phyloP scores from a whole-genome alignment of 2,329 filamentous ascomycete genomes.

The Ceratocystiopsis sp. region DNA sequence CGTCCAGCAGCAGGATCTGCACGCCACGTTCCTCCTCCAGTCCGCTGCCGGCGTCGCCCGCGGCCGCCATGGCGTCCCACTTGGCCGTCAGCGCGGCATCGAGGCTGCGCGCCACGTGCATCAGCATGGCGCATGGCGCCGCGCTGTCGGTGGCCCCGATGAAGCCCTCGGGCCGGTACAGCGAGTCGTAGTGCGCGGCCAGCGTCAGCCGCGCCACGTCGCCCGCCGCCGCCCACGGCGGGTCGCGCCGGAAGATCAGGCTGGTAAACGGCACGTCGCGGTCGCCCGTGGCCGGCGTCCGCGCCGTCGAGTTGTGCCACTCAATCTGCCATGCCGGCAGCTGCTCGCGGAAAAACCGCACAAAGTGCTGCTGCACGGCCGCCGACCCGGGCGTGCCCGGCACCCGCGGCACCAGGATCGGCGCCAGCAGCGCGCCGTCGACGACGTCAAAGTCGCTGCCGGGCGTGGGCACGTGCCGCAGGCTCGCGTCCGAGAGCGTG shows the following conservation, averaged over 20 bases:
- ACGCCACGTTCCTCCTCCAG: conserved; percentile 67
- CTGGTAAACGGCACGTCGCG: conserved; percentile 69
- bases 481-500: conserved; percentile 54
- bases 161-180: conserved; percentile 65
- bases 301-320: conserved; percentile 80
- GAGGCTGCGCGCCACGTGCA: conserved; percentile 69
- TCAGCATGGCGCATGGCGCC: conserved; percentile 81
- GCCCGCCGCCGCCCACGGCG: conserved; percentile 59
- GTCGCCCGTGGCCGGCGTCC: conserved; percentile 58
- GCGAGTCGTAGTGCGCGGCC: conserved; percentile 87
- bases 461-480: conserved; percentile 55
- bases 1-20: conserved; percentile 80
- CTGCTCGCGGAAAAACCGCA: conserved; percentile 57
- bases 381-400: conserved; percentile 65
- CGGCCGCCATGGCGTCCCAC: conserved; percentile 56
- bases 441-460: conserved; percentile 64
- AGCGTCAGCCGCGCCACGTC: conserved; percentile 70
- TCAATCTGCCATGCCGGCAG: conserved; percentile 66
- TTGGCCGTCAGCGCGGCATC: conserved; percentile 65
- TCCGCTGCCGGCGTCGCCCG: conserved; percentile 31
- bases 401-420: conserved; percentile 75
- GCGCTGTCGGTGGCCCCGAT: conserved; percentile 90
- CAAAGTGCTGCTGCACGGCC: conserved; percentile 64
- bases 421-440: conserved; percentile 59
- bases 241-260: conserved; percentile 72